Evolutionary conservation across 129 eudicot species (phyloP).

Genomic region (Rutidosis leptorrhynchoides): DNA sequence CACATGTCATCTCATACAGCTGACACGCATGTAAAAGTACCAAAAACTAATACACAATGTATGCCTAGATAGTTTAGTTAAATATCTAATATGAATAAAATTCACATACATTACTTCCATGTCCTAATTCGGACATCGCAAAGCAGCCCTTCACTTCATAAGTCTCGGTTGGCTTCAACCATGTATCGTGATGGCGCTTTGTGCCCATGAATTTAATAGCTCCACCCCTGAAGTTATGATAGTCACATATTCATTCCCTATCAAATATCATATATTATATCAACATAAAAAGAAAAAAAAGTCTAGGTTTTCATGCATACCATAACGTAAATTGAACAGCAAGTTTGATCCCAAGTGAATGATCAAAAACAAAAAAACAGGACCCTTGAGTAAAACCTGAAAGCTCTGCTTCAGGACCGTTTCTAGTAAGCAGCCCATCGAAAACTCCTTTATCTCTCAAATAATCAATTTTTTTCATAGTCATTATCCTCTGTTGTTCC

Average conservation of each 20-base stretch:
- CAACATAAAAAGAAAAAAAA: not conserved
- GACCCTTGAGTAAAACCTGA: slow-evolving; percentile 44
- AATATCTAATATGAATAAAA: not conserved
- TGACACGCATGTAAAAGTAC: too few species aligned
- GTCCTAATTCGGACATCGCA: slow-evolving; percentile 98
- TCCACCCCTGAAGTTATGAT: slow-evolving; percentile 71
- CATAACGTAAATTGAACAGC: slow-evolving; percentile 79
- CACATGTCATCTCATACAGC: too few species aligned
- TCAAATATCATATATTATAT: not conserved
- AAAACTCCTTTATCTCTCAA: slow-evolving; percentile 50
- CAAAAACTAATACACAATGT: too few species aligned
- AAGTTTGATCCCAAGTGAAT: slow-evolving; percentile 63
- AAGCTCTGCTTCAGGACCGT: slow-evolving; percentile 45
- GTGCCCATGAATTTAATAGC: slow-evolving; percentile 92
- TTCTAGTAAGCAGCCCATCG: slow-evolving; percentile 48
- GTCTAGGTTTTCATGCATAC: slow-evolving; percentile 24
- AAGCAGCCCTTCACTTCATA: slow-evolving; percentile 79
- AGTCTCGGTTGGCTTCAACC: slow-evolving; percentile 74
- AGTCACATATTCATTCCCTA: not conserved
- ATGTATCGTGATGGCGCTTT: slow-evolving; percentile 84
- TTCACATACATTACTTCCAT: slow-evolving; percentile 93
- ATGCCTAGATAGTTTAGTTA: too few species aligned
- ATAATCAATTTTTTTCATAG: slow-evolving; percentile 59
- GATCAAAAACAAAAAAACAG: slow-evolving; percentile 55
- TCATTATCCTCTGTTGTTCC: slow-evolving; percentile 83